Base-by-base conservation (phyloP, 345 rosid genomes). In the Dipteronia dyeriana region DNA sequence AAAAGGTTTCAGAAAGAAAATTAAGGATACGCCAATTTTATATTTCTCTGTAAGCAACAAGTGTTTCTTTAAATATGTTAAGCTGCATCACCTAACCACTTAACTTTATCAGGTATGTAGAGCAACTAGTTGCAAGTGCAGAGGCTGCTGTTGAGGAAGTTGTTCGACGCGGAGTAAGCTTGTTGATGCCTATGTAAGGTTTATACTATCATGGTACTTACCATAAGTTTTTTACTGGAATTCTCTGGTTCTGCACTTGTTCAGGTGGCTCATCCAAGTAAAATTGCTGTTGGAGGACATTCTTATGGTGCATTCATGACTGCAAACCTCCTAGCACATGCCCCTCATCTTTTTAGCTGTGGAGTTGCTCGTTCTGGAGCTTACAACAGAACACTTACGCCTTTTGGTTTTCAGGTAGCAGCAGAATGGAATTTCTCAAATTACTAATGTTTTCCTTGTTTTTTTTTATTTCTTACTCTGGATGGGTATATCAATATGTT, bases 61-160 rank as follows among this genome's bases (percentile, higher is more conserved):
- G 45, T 41, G 45, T 41, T 41, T 41, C 57, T 5, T 51, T 53
- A 34, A 34, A 34, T 34, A 34, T 0, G 38, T 34, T 34, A 53
- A 54, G 19, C 74, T 74, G 39, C 38, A 34, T 53, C 66, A 38
- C 9, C 41, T 75, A 41, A 51, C 56, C 43, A 61, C 81, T 70
- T 77, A 69, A 22, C 23, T 77, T 77, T 60, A 76, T 49, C 80
- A 96, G 99, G 82, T 96, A 94, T 71, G 93, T 96, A 43, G 98
- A 96, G 84, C 99, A 96, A 82, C 81, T 94, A 83, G 97, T 96
- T 83, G 82, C 94, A 70, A 92, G 98, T 86, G 99, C 98, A 16
- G 99, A 92, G 84, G 99, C 99, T 80, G 97, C 99, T 81, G 99
- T 94, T 59, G 95, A 94, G 87, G 99, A 96, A 87, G 98, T 96